These are phyloP conservation scores for Gleditsia sinensis DNA, from an alignment of 306 rosid genomes.

Conservation along the genomic window DNA sequence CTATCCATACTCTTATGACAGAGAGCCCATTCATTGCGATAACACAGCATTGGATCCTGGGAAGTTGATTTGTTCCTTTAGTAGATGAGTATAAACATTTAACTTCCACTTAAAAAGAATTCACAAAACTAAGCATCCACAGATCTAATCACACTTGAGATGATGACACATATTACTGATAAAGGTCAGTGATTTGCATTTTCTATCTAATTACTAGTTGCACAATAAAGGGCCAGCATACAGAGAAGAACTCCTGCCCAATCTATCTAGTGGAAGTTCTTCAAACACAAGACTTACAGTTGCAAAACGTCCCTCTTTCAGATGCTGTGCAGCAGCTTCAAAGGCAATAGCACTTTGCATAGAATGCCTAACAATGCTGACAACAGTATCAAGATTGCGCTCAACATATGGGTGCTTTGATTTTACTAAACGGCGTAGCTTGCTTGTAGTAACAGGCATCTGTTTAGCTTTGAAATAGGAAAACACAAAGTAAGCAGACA, in stretches of 20 bases:
- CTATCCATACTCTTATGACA: neutral
- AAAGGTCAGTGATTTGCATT: constrained; percentile 1
- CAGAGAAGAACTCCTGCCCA: neutral
- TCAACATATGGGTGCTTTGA: constrained; percentile 72
- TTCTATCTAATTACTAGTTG: neutral
- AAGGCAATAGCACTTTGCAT: constrained; percentile 67
- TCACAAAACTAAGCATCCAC: neutral
- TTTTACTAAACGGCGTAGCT: constrained; percentile 62
- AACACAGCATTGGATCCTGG: neutral
- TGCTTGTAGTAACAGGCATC: constrained; percentile 72
- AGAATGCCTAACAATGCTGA: constrained; percentile 70
- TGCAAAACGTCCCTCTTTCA: constrained; percentile 57
- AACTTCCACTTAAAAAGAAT: constrained; percentile 6
- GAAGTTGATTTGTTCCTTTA: neutral
- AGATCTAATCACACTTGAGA: neutral
- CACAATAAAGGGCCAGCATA: neutral
- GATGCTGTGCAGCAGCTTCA: constrained; percentile 65
- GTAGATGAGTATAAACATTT: neutral
- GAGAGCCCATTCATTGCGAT: neutral
- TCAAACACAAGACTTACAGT: constrained; percentile 53
- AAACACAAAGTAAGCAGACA: constrained; percentile 16
- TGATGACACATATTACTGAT: neutral
- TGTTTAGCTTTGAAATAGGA: constrained; percentile 72
- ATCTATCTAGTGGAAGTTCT: constrained; percentile 5
- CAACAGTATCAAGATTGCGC: constrained; percentile 72